These are phyloP conservation scores for Crithidia brevicula DNA, from an alignment of 208 protist species.

Conservation along the genomic window DNA sequence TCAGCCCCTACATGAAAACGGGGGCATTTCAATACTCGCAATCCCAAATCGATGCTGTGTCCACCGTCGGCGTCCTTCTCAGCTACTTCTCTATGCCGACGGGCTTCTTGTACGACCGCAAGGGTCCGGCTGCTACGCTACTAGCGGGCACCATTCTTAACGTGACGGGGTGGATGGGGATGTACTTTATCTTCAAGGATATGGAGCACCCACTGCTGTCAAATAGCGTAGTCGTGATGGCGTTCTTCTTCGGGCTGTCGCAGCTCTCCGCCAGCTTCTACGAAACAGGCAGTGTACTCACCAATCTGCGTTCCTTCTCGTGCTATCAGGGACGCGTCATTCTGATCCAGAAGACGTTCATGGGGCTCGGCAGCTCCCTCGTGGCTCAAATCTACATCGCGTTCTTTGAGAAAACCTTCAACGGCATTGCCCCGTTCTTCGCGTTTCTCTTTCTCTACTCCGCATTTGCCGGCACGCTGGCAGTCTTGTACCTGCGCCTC, in stretches of 20 bases:
- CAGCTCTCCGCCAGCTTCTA: constrained; percentile 88
- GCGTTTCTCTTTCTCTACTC: constrained; percentile 65
- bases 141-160: constrained; percentile 65
- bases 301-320: constrained; percentile 74
- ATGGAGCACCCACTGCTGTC: constrained; percentile 43
- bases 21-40: constrained; percentile 62
- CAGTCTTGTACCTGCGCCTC: constrained; percentile 54
- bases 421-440: constrained; percentile 67
- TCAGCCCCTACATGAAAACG: constrained; percentile 70
- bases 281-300: constrained; percentile 77
- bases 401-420: constrained; percentile 59
- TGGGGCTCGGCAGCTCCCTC: constrained; percentile 81
- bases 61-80: constrained; percentile 74
- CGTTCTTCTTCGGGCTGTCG: constrained; percentile 73
- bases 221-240: constrained; percentile 51
- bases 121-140: constrained; percentile 57
- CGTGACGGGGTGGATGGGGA: constrained; percentile 67
- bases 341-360: constrained; percentile 88
- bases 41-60: constrained; percentile 63
- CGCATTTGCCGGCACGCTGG: constrained; percentile 53
- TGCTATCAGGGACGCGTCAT: constrained; percentile 82
- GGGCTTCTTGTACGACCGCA: constrained; percentile 74
- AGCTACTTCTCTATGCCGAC: constrained; percentile 87
- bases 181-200: constrained; percentile 74
- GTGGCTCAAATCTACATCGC: constrained; percentile 78